Evolutionary conservation across 371 early-diverging fungal species (phyloP).

Genomic region (Batkoa obscura): DNA sequence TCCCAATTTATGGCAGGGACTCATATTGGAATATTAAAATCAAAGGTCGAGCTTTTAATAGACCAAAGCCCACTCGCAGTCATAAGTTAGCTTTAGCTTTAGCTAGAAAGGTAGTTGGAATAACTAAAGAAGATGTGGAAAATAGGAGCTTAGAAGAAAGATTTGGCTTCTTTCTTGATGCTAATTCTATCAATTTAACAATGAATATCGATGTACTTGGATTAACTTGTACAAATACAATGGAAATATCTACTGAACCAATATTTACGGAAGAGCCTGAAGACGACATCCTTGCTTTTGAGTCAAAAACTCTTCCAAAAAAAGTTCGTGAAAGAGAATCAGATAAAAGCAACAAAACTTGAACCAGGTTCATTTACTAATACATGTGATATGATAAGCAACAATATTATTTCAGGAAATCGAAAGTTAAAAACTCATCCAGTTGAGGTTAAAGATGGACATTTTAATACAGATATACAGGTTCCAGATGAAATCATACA

Average conservation of each 20-base stretch:
- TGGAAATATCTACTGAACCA: conserved; percentile 6
- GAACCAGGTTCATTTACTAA: neutral
- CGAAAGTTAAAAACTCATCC: neutral
- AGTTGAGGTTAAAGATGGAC: neutral
- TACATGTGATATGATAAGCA: no score
- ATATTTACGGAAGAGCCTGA: conserved; percentile 7
- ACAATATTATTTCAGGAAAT: neutral
- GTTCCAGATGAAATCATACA: neutral
- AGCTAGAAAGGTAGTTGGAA: conserved; percentile 17
- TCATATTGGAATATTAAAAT: conserved; percentile 1
- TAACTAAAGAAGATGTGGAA: conserved; percentile 14
- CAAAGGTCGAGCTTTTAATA: conserved; percentile 3
- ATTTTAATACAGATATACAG: neutral
- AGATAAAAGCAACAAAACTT: neutral
- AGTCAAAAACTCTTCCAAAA: neutral
- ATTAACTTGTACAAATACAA: conserved; percentile 6
- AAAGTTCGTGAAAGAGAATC: neutral
- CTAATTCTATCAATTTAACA: conserved; percentile 9
- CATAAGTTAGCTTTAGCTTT: conserved; percentile 7
- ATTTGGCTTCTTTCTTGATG: conserved; percentile 18
- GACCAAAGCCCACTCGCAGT: neutral
- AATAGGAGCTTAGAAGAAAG: conserved; percentile 16
- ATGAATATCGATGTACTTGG: conserved; percentile 8
- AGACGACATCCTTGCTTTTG: neutral
- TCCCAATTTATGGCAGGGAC: neutral